These are phyloP conservation scores for Erigeron canadensis DNA, from an alignment of 129 eudicot genomes.

Conservation along the genomic window DNA sequence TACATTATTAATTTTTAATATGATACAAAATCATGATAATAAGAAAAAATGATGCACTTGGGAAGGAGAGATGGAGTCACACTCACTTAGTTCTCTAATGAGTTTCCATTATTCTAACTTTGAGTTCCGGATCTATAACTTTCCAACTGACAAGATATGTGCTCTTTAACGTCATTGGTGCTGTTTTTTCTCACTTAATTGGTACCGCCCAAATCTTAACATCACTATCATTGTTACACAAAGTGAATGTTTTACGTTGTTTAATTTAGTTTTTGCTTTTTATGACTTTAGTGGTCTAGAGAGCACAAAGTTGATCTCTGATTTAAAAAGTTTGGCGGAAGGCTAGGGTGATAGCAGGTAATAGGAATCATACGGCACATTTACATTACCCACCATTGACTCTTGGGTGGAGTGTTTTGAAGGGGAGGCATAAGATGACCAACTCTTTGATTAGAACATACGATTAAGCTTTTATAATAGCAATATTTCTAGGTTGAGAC, in stretches of 20 bases:
- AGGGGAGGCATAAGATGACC: neutral
- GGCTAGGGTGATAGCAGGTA: neutral
- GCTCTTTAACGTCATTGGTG: too few relatives aligned
- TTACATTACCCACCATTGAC: neutral
- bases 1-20: neutral
- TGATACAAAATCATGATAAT: slow-evolving; percentile 2
- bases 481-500: neutral
- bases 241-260: slow-evolving; percentile 1
- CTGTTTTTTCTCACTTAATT: neutral
- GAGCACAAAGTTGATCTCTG: neutral
- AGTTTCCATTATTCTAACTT: too few relatives aligned
- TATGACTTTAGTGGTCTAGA: slow-evolving; percentile 9
- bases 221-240: neutral
- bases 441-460: neutral
- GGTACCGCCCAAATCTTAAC: slow-evolving; percentile 5
- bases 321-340: neutral
- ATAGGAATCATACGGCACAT: neutral
- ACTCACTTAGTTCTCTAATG: neutral
- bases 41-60: neutral
- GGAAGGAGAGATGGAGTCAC: neutral
- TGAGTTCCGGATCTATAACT: neutral
- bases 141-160: neutral
- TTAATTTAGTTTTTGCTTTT: slow-evolving; percentile 3
- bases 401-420: neutral
- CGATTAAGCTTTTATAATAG: neutral